Evolutionary conservation across 2,329 filamentous ascomycete genomes (phyloP), one percentile per base, ranked within the genome.

Genomic region (Venturia nashicola): DNA sequence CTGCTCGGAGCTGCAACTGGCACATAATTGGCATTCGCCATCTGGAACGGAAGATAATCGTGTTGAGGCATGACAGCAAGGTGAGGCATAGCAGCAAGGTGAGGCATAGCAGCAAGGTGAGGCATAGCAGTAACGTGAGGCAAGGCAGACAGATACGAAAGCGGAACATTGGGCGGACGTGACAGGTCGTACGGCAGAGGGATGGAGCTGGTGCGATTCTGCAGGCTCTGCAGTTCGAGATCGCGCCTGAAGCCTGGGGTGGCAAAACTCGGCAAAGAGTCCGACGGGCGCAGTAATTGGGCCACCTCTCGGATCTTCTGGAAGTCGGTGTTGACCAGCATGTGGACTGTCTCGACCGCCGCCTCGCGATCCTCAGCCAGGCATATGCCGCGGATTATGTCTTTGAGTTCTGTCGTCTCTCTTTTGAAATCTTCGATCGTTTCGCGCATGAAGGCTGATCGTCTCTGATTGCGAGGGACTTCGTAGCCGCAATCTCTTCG

Each of bases 401-500:
- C 46, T 27, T 40, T 40, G 18, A 63, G 48, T 12, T 51, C 51
- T 11, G 61, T n/a, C 12, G n/a, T 63, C 16, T 63, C 61, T 16
- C 20, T 8, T 1, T 20, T 32, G 48, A 68, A 48, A 0, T 66
- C 60, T n/a, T 46, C 51, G 16, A 67, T 65, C 18, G 59, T 32
- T 48, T 67, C 61, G 51, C 67, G 67, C 54, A 67, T 48, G 1
- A 66, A 62, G 16, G 65, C 54, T 5, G 66, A 67, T 36, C 67
- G 61, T 44, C 66, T 60, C 57, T 67, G 65, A 40, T 68, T 65
- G 7, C 66, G 62, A 12, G 61, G 61, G 3, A 61, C 44, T 34
- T 68, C 66, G 64, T 68, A 68, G 11, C n/a, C 16, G 57, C 67
- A 68, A 44, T 67, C 64, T n/a, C 36, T 39, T 11, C 61, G 61